Conservation (phyloP, 495 filamentous ascomycete species). For the Trichoderma orchidacearum region DNA sequence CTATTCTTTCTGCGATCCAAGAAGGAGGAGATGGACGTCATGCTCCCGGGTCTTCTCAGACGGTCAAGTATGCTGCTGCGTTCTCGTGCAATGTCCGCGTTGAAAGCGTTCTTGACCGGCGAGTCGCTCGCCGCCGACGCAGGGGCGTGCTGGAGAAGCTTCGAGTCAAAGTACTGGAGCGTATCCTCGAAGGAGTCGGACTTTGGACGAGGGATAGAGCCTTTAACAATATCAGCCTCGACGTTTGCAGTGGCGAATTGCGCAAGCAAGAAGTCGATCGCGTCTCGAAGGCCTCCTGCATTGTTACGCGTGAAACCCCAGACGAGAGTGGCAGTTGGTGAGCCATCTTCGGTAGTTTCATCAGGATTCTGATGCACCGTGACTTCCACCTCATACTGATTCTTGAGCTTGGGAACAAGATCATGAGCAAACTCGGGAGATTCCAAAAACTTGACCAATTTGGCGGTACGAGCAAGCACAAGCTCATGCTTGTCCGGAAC, state of each 20-base stretch:
- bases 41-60: slow-evolving; percentile 75
- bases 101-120: slow-evolving; percentile 64
- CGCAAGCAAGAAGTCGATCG: slow-evolving; percentile 82
- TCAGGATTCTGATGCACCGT: slow-evolving; percentile 45
- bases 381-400: slow-evolving; percentile 81
- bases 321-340: slow-evolving; percentile 33
- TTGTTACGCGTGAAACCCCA: slow-evolving; percentile 90
- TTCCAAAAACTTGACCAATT: slow-evolving; percentile 65
- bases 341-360: slow-evolving; percentile 38
- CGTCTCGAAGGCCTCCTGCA: slow-evolving; percentile 86
- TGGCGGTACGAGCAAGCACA: slow-evolving; percentile 56
- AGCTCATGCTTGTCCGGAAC: slow-evolving; percentile 93
- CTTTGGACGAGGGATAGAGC: slow-evolving; percentile 87
- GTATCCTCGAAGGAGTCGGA: slow-evolving; percentile 98
- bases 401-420: slow-evolving; percentile 69
- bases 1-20: slow-evolving; percentile 88
- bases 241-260: slow-evolving; percentile 73
- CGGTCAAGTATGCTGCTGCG: slow-evolving; percentile 75
- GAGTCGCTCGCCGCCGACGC: slow-evolving; percentile 69
- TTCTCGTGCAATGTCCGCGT: slow-evolving; percentile 60
- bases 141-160: slow-evolving; percentile 83
- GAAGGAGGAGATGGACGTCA: slow-evolving; percentile 84
- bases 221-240: slow-evolving; percentile 75
- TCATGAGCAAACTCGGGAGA: slow-evolving; percentile 64
- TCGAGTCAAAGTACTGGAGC: slow-evolving; percentile 89